These are phyloP conservation scores for Colletotrichum zoysiae DNA, from an alignment of 2,329 filamentous ascomycete species.

Conservation along the genomic window DNA sequence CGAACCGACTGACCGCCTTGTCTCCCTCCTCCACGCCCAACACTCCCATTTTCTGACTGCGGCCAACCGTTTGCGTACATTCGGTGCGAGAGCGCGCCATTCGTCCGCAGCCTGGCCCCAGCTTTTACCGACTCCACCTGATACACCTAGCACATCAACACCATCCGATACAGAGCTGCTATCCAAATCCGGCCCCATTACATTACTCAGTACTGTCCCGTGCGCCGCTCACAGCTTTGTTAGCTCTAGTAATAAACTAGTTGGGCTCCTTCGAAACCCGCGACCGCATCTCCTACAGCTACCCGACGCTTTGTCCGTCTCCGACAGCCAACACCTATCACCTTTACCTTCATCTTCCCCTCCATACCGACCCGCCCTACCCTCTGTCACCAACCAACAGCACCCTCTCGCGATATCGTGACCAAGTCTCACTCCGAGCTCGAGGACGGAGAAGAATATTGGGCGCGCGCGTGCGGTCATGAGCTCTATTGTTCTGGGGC, in stretches of 20 bases:
- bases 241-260: neutral
- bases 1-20: neutral
- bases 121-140: constrained; percentile 2
- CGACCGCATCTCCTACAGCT: neutral
- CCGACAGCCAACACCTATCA: neutral
- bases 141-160: constrained; percentile 6
- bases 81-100: neutral
- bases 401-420: neutral
- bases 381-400: neutral
- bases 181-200: neutral
- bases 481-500: constrained; percentile 25
- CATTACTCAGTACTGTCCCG: neutral
- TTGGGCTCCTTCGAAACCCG: neutral
- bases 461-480: constrained; percentile 32
- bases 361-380: neutral
- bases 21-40: neutral
- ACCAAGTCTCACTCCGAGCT: constrained; percentile 11
- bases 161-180: neutral
- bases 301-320: neutral
- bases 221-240: constrained; percentile 1
- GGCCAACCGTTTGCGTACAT: constrained; percentile 7
- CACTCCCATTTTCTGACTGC: neutral
- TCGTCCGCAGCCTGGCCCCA: constrained; percentile 3
- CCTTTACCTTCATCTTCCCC: neutral
- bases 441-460: constrained; percentile 10